phyloP scores from a whole-genome alignment of 371 early-diverging fungal genomes.

The Rhizomucor pusillus region DNA sequence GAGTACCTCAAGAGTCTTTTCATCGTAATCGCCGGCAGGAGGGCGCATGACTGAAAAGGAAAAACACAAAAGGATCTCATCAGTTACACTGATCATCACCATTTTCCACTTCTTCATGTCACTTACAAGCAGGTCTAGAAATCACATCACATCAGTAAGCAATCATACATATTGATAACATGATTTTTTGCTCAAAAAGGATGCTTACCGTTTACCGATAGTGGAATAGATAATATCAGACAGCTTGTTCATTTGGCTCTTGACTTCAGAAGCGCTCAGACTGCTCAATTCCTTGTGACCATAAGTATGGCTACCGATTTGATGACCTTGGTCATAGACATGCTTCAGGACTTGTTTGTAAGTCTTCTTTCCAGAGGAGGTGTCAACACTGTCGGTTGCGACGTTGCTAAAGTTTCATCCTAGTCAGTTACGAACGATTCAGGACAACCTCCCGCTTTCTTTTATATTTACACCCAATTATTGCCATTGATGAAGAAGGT shows the following conservation, averaged over 20 bases:
- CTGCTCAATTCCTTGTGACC: slow-evolving; percentile 39
- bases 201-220: slow-evolving; percentile 23
- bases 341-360: slow-evolving; percentile 38
- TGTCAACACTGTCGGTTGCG: slow-evolving; percentile 14
- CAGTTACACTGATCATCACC: neutral
- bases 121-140: slow-evolving; percentile 35
- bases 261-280: slow-evolving; percentile 17
- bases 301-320: slow-evolving; percentile 61
- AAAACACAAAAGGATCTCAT: neutral
- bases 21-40: slow-evolving; percentile 47
- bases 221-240: slow-evolving; percentile 23
- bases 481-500: slow-evolving; percentile 63
- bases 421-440: neutral
- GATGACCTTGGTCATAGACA: slow-evolving; percentile 39
- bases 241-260: slow-evolving; percentile 22
- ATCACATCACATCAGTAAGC: neutral
- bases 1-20: slow-evolving; percentile 29
- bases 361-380: slow-evolving; percentile 11
- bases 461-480: slow-evolving; percentile 36
- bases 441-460: too few relatives aligned
- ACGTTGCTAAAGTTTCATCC: slow-evolving; percentile 11
- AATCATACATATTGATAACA: neutral
- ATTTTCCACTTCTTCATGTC: neutral
- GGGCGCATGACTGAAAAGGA: slow-evolving; percentile 36
- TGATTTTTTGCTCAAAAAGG: neutral